Evolutionary conservation across 805 yeast species (phyloP), one percentile per base, ranked within the genome.

Genomic region (Candida ponderosae): DNA sequence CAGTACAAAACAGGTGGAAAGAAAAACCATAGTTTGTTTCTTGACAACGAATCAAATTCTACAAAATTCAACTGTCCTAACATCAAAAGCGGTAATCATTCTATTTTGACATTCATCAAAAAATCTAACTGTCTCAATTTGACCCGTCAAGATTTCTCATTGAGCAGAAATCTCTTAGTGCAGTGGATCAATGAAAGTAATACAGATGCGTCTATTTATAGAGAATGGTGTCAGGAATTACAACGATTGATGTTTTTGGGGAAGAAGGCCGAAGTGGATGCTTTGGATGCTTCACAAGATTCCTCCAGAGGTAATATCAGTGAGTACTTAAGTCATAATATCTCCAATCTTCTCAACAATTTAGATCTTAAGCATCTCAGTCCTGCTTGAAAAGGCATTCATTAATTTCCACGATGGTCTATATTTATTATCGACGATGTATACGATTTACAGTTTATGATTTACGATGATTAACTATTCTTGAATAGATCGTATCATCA

Each of bases 231-330:
- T 38, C 53, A 68, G 30, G 85, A 80, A 43, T 39, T 74, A 6
- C 81, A 77, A 40, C 60, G 85, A 42, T 80, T 79, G 34, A 47
- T 80, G 51, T 62, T 71, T 35, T 63, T 77, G 11, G 59, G 62
- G 29, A 73, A 70, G 41, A 80, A 80, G 50, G 71, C 79, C 4
- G 89, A 81, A 55, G 69, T 81, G 71, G 76, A 71, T 43, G 63
- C 28, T 8, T 24, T 24, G 4, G n/a, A 24, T 13, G 14, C 11
- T 7, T 24, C n/a, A n/a, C n/a, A n/a, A n/a, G n/a, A n/a, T n/a
- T n/a, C n/a, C n/a, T n/a, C n/a, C n/a, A n/a, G n/a, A n/a, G n/a
- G n/a, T n/a, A n/a, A n/a, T n/a, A n/a, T n/a, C n/a, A n/a, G n/a
- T n/a, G n/a, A n/a, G n/a, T n/a, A n/a, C n/a, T n/a, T n/a, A n/a